Conservation (phyloP, 306 rosid species). For the Casuarina equisetifolia region DNA sequence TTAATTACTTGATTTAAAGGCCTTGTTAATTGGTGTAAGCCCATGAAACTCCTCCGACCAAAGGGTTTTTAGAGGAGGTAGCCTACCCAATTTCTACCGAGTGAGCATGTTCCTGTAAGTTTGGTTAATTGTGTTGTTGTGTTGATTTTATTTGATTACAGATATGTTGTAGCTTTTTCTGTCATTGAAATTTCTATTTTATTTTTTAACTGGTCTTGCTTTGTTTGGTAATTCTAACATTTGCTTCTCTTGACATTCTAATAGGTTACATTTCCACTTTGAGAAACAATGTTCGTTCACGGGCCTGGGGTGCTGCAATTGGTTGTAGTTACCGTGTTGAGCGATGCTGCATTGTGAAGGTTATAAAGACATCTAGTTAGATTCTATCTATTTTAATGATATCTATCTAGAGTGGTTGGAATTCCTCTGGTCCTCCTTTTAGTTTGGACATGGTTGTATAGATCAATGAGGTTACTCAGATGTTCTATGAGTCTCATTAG, state of each 20-base stretch:
- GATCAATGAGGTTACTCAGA: slow-evolving; percentile 9
- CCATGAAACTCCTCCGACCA: not conserved
- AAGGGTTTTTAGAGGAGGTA: not conserved
- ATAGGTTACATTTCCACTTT: slow-evolving; percentile 85
- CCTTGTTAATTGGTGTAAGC: not conserved
- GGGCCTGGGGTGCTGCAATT: slow-evolving; percentile 99
- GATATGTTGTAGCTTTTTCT: not conserved
- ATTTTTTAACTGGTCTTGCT: not conserved
- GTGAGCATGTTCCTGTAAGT: not conserved
- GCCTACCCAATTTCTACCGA: not conserved
- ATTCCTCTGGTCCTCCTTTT: slow-evolving; percentile 19
- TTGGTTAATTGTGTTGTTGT: slow-evolving; percentile 1
- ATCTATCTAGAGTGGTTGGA: not conserved
- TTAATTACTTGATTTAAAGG: not conserved
- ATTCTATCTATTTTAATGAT: slow-evolving; percentile 10
- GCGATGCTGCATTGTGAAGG: slow-evolving; percentile 95
- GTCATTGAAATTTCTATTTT: slow-evolving; percentile 19
- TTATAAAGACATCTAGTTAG: slow-evolving; percentile 29
- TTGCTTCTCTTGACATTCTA: slow-evolving; percentile 15
- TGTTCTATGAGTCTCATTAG: not conserved
- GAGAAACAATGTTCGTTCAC: slow-evolving; percentile 95
- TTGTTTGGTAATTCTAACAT: slow-evolving; percentile 24
- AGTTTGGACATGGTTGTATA: slow-evolving; percentile 14
- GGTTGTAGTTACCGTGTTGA: slow-evolving; percentile 93
- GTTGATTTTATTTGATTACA: not conserved